Base-by-base conservation (phyloP, 2,329 filamentous ascomycete genomes). In the Trichoderma cornu-damae region DNA sequence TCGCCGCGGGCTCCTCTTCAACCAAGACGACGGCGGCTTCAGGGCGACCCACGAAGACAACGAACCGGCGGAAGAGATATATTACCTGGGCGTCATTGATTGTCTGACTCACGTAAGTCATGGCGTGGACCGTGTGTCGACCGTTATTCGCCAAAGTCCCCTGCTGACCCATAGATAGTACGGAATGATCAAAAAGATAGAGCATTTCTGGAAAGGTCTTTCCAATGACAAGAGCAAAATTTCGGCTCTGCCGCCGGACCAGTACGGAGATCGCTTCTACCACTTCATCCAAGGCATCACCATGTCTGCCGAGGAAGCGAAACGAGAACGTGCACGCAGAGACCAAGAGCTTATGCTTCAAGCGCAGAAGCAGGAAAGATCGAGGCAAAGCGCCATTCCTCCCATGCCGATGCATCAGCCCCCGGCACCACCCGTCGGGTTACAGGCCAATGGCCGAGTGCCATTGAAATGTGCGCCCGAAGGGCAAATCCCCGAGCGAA, bases 71-170 rank as follows among this genome's bases (percentile, higher is more conserved):
- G 90, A 96, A 55, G 90, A 96, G 73, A 91, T 99, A 40, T 99
- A 99, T 73, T 99, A 99, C 70, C 83, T 99, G 6, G 95, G 94
- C 34, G 95, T 99, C 66, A 99, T 99, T 71, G 94, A 99, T 73
- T 99, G 94, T 72, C 78, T 99, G 66, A 99, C 94, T 66, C 90
- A 96, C 71, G 91, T 96, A 81, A 84, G 89, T 83, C 53, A 32
- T 6, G 11, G 12, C 34, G 22, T 9, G 18, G 6, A 8, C 18
- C 9, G n/a, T 37, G 14, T 24, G 20, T 20, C 16, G 11, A 28
- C 16, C 30, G 14, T 32, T 42, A 30, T 24, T 56, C 12, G 8
- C 16, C 3, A 20, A 30, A 22, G n/a, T n/a, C 11, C 4, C 68
- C 71, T 66, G 48, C 53, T 62, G 53, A 58, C 51, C 1, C 1